These are phyloP conservation scores for Fraxinus albicans DNA, from an alignment of 305 asterid species.

Conservation along the genomic window DNA sequence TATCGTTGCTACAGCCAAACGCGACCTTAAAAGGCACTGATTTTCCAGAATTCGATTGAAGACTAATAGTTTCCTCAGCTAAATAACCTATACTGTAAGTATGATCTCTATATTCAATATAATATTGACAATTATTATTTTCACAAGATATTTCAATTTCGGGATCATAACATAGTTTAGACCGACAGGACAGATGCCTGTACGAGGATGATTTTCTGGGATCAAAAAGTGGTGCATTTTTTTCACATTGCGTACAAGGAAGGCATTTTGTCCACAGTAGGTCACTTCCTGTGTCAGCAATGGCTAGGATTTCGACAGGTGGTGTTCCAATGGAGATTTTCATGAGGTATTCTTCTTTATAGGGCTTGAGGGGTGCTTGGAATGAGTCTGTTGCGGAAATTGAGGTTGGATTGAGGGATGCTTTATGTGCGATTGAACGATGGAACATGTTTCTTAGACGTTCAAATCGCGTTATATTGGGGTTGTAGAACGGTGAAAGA, in stretches of 20 bases:
- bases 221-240: slow-evolving; percentile 28
- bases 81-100: background rate
- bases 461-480: slow-evolving; percentile 29
- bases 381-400: background rate
- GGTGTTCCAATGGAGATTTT: slow-evolving; percentile 58
- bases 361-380: background rate
- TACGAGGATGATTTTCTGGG: slow-evolving; percentile 21
- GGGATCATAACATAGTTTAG: background rate
- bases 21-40: background rate
- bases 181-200: slow-evolving; percentile 9
- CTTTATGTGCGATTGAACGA: slow-evolving; percentile 48
- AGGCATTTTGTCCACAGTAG: slow-evolving; percentile 33
- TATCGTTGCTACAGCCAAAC: slow-evolving; percentile 42
- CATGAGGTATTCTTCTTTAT: slow-evolving; percentile 62
- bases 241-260: slow-evolving; percentile 34
- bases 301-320: slow-evolving; percentile 38
- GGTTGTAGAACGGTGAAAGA: slow-evolving; percentile 41
- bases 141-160: background rate
- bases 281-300: slow-evolving; percentile 51
- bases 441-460: slow-evolving; percentile 25
- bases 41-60: slow-evolving; percentile 3
- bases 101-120: background rate
- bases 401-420: slow-evolving; percentile 18
- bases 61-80: background rate
- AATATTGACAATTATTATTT: slow-evolving; percentile 21